phyloP scores from a whole-genome alignment of 2,329 filamentous ascomycete genomes.

The Ceratocystis albifundus region DNA sequence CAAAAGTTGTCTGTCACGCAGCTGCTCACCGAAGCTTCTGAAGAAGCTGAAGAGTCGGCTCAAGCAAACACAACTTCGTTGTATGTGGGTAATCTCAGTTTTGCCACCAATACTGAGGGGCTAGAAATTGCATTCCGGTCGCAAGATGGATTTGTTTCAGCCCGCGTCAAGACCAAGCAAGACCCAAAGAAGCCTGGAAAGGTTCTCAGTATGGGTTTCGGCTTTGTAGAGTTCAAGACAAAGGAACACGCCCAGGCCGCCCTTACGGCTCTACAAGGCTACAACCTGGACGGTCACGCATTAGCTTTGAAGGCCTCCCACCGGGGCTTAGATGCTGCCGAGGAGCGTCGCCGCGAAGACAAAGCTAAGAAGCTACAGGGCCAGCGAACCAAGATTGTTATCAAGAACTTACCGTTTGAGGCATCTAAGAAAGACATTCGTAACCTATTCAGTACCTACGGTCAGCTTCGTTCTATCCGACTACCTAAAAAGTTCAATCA shows the following conservation, averaged over 20 bases:
- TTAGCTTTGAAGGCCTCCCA: conserved; percentile 78
- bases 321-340: conserved; percentile 74
- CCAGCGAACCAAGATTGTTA: conserved; percentile 79
- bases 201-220: conserved; percentile 91
- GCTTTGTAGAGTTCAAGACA: conserved; percentile 78
- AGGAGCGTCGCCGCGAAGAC: conserved; percentile 74
- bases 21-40: conserved; percentile 53
- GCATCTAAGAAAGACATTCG: conserved; percentile 85
- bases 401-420: conserved; percentile 98
- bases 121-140: conserved; percentile 68
- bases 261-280: conserved; percentile 73
- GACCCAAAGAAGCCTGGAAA: conserved; percentile 86
- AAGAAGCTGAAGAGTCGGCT: conserved; percentile 37
- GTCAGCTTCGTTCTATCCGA: conserved; percentile 81
- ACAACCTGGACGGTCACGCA: conserved; percentile 75
- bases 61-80: conserved; percentile 55
- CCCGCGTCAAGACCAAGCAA: conserved; percentile 81
- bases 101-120: conserved; percentile 66
- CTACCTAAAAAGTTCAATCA: conserved; percentile 92
- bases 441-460: conserved; percentile 76
- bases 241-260: conserved; percentile 70
- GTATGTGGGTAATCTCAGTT: conserved; percentile 90
- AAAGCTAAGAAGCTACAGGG: conserved; percentile 66
- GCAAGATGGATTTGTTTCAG: conserved; percentile 78
- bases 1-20: conserved; percentile 52